Evolutionary conservation across 2,329 filamentous ascomycete genomes (phyloP).

Genomic region (Fusarium sacchari): DNA sequence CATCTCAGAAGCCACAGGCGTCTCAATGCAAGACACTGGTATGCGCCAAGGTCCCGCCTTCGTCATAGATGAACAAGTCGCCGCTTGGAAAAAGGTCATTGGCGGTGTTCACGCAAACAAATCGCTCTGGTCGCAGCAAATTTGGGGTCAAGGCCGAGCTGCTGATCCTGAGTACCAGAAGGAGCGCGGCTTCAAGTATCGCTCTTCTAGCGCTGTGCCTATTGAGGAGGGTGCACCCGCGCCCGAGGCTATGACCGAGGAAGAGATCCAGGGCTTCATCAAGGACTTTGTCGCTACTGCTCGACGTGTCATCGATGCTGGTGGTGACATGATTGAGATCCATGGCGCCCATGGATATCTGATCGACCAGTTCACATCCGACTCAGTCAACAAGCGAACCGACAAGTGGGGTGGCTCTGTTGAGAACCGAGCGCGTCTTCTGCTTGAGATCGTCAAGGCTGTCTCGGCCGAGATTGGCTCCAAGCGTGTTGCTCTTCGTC

Average conservation of each 20-base stretch:
- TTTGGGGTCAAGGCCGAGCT: conserved; percentile 40
- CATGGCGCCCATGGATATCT: conserved; percentile 63
- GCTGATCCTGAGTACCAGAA: conserved; percentile 32
- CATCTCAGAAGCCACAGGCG: conserved; percentile 46
- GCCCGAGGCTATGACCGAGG: conserved; percentile 11
- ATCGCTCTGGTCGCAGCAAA: conserved; percentile 44
- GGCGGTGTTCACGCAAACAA: conserved; percentile 44
- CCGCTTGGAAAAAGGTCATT: conserved; percentile 44
- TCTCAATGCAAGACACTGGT: conserved; percentile 34
- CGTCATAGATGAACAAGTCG: conserved; percentile 38
- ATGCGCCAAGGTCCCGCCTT: conserved; percentile 20
- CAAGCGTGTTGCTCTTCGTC: conserved; percentile 52
- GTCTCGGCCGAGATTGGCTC: conserved; percentile 49
- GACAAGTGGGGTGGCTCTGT: conserved; percentile 65
- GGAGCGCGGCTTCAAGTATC: conserved; percentile 41
- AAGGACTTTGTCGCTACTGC: conserved; percentile 21
- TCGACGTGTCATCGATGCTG: conserved; percentile 7
- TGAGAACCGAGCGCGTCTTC: conserved; percentile 62
- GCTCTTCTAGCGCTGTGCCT: conserved; percentile 39
- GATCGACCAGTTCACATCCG: conserved; percentile 64
- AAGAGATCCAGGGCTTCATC: conserved; percentile 19
- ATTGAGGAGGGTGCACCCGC: not conserved
- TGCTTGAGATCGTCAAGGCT: conserved; percentile 57
- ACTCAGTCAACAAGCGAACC: conserved; percentile 52
- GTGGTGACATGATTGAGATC: conserved; percentile 19